A percentile compares a stretch with the other conserved stretches of the same genome.
These are phyloP conservation scores for Wakefieldia striispora DNA, from an alignment of 768 basidiomycete genomes.

Conservation along the genomic window DNA sequence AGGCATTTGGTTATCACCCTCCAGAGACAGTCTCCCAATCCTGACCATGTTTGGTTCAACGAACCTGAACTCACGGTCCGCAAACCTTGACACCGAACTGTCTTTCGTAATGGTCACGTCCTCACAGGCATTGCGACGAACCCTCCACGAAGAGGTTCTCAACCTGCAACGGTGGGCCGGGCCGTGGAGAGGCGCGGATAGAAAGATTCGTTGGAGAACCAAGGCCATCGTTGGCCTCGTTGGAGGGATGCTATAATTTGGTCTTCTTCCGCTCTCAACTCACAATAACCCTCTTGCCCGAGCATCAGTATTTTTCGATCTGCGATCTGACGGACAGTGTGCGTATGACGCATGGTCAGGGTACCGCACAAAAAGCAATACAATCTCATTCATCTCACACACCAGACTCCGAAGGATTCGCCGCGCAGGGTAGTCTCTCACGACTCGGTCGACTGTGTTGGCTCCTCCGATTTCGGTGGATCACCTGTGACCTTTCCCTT, in stretches of 20 bases:
- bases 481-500: conserved; percentile 7
- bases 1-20: conserved; percentile 86
- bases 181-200: conserved; percentile 58
- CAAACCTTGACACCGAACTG: conserved; percentile 87
- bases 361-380: background rate
- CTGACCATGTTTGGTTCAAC: conserved; percentile 92
- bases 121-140: conserved; percentile 46
- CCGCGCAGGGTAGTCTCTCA: conserved; percentile 3
- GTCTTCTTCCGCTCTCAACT: conserved; percentile 6
- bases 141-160: conserved; percentile 53
- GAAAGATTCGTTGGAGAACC: conserved; percentile 62
- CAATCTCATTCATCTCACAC: conserved; percentile 3
- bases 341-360: background rate
- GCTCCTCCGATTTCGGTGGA: conserved; percentile 4
- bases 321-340: background rate
- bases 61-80: conserved; percentile 89
- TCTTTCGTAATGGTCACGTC: conserved; percentile 82
- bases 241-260: conserved; percentile 61
- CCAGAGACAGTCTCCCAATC: conserved; percentile 47
- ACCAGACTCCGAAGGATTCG: background rate
- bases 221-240: conserved; percentile 61
- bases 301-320: background rate
- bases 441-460: conserved; percentile 4
- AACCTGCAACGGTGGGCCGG: conserved; percentile 47
- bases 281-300: background rate